These are phyloP conservation scores for Tieghemostelium lacteum DNA, from an alignment of 78 protist species.

Conservation along the genomic window DNA sequence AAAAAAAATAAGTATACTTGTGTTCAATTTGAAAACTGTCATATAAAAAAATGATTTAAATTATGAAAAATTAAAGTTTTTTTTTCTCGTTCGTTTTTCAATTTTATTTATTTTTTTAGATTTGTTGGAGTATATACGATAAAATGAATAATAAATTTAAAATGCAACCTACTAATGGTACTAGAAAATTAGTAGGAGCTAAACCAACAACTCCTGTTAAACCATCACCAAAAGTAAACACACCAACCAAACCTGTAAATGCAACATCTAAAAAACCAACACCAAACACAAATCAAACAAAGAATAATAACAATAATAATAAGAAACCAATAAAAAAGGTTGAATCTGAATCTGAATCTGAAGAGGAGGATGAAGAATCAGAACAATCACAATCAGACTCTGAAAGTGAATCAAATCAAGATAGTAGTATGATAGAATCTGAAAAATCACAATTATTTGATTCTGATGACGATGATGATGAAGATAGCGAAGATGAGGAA, in stretches of 20 bases:
- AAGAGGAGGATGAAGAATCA: constrained; percentile 19
- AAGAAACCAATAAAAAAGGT: background rate
- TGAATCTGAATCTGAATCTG: constrained; percentile 6
- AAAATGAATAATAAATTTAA: background rate
- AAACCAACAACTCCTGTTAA: constrained; percentile 11
- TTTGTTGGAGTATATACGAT: background rate
- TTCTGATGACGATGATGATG: background rate
- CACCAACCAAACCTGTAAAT: background rate
- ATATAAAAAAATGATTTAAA: no score
- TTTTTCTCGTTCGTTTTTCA: no score
- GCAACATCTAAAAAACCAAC: background rate
- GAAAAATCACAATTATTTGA: constrained; percentile 6
- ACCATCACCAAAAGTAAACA: background rate
- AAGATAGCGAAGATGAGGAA: constrained; percentile 30
- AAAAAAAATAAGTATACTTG: no score
- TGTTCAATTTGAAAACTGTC: no score
- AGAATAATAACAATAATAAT: background rate
- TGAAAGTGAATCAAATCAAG: background rate
- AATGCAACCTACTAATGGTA: background rate
- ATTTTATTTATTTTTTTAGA: no score
- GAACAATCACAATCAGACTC: background rate
- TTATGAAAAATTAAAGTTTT: no score
- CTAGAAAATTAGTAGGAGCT: constrained; percentile 49
- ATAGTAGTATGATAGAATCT: background rate
- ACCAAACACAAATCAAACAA: constrained; percentile 10